These are phyloP conservation scores for Phytomonas sp. DNA, from an alignment of 208 protist genomes.

Conservation along the genomic window DNA sequence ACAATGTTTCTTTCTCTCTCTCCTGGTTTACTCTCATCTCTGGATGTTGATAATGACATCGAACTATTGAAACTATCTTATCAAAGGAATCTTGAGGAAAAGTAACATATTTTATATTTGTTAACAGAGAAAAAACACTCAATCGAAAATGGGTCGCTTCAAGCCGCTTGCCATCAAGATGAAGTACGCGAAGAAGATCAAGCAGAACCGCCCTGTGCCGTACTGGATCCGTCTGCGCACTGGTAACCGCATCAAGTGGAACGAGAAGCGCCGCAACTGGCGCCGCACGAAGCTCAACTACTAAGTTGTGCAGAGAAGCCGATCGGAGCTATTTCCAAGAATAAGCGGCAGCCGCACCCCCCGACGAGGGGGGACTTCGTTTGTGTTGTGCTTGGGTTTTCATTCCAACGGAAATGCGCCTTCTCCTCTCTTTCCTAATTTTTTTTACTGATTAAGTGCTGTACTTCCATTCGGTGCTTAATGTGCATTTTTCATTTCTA, in stretches of 20 bases:
- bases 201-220: constrained; percentile 90
- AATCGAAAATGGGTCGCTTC: constrained; percentile 73
- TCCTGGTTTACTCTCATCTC: not conserved
- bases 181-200: constrained; percentile 92
- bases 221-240: constrained; percentile 91
- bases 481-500: no score
- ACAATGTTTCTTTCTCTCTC: constrained; percentile 9
- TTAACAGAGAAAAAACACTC: constrained; percentile 5
- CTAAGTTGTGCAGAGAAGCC: constrained; percentile 20
- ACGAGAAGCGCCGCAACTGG: constrained; percentile 94
- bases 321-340: no score
- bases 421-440: constrained; percentile 12
- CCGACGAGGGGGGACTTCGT: no score
- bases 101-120: not conserved
- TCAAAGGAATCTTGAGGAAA: no score
- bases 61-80: not conserved
- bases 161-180: constrained; percentile 90
- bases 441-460: not conserved
- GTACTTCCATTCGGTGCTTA: no score
- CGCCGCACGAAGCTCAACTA: constrained; percentile 93
- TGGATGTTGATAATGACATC: not conserved
- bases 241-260: constrained; percentile 91
- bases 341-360: no score
- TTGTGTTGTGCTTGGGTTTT: no score
- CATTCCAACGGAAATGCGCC: constrained; percentile 6